Base-by-base conservation (phyloP, 805 yeast genomes). In the Candida glaebosa region DNA sequence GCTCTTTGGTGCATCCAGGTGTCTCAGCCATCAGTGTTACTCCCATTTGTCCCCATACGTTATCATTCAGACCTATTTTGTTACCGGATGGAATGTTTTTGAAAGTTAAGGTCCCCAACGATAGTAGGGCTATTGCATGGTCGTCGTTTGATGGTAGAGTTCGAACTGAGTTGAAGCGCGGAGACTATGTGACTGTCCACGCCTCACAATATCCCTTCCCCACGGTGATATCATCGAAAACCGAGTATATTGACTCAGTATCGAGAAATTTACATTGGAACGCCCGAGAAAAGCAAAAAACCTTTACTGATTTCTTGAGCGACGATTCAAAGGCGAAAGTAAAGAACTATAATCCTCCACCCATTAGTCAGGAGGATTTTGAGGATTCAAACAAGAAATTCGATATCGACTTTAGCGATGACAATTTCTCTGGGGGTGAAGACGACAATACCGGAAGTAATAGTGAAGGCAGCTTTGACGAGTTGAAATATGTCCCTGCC, bases 151-250 rank as follows among this genome's bases (percentile, higher is more conserved):
- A 93, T 63, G 99, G 99, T 9, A 82, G 93, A 51, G 81, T 82
- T 17, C 70, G 98, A 32, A 83, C 88, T 3, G 96, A 93, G 58
- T 65, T 93, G 36, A 63, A 69, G 25, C 80, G 79, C 42, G 97
- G 98, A 6, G 93, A 88, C 58, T 89, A 87, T 53, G 86, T 93
- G 25, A 79, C 89, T 0, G 77, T 93, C 12, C 79, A 80, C 31
- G 96, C 96, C 0, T 82, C 93, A 35, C 87, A 89, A 20, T 91
- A 78, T 64, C 95, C 96, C 17, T 93, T 93, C 69, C 99, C 99
- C 4, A 89, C 96, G 1, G 93, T 93, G 3, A 77, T 81, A 47
- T 75, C 86, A 1, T 77, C 84, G 17, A 74, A 80, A 42, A 77
- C 84, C 4, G 93, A 87, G 60, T 81, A 86, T 65, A 74, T 93